Percentiles rank a stretch among this genome's conserved stretches.
Conservation (phyloP, 2,329 filamentous ascomycete genomes). For the Apiospora marii region DNA sequence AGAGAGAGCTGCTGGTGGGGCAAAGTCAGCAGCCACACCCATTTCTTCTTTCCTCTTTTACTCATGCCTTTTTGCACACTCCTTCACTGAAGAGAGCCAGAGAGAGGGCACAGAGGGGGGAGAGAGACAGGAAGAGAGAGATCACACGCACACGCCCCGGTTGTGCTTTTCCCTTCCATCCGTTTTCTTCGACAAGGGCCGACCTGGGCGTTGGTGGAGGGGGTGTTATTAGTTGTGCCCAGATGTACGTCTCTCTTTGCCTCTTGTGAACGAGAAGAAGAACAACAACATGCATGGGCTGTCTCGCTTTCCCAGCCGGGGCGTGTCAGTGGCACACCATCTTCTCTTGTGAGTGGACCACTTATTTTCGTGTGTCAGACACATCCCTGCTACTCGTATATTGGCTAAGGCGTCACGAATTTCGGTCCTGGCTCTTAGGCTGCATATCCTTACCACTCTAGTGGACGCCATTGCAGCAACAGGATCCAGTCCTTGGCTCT, state of each 20-base stretch:
- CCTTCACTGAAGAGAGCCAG: not conserved
- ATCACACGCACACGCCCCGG: constrained; percentile 21
- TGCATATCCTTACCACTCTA: constrained; percentile 37
- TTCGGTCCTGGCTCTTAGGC: constrained; percentile 28
- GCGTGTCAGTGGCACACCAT: constrained; percentile 24
- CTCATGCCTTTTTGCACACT: not conserved
- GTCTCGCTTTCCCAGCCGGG: constrained; percentile 23
- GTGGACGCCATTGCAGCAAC: constrained; percentile 42
- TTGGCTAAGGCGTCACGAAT: constrained; percentile 45
- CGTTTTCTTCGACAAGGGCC: constrained; percentile 2
- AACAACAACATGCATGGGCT: constrained; percentile 15
- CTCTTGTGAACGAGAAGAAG: not conserved
- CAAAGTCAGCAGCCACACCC: constrained; percentile 38
- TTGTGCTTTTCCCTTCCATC: not conserved
- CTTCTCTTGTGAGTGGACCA: constrained; percentile 14
- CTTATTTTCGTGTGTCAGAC: constrained; percentile 57
- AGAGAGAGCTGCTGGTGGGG: constrained; percentile 38
- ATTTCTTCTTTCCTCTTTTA: not conserved
- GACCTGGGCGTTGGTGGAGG: constrained; percentile 14
- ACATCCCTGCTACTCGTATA: constrained; percentile 57
- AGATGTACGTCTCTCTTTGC: not conserved
- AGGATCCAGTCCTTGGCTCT: constrained; percentile 40
- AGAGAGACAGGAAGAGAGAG: not conserved
- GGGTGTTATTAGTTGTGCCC: constrained; percentile 15
- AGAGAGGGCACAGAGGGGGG: not conserved